Evolutionary conservation across 2,329 filamentous ascomycete species (phyloP).

Genomic region (Hymenoscyphus repandus): DNA sequence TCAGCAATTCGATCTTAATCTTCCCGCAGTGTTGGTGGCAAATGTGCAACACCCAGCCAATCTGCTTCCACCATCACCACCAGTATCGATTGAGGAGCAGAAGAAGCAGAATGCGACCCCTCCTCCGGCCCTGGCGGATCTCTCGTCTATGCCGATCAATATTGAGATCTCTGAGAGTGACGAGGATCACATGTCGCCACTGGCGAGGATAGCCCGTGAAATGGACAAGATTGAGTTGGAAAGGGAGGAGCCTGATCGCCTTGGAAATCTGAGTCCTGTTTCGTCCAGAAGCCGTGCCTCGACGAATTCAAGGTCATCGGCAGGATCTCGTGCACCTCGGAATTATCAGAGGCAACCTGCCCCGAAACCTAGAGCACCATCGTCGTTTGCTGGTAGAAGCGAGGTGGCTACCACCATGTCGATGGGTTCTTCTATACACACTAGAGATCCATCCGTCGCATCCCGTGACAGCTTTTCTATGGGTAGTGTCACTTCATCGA

Average conservation of each 20-base stretch:
- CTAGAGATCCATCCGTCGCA: conserved; percentile 27
- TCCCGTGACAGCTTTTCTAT: conserved; percentile 52
- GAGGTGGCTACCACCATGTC: conserved; percentile 65
- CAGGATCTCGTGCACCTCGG: conserved; percentile 44
- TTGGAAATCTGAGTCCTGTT: conserved; percentile 29
- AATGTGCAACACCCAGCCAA: conserved; percentile 83
- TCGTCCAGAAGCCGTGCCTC: conserved; percentile 31
- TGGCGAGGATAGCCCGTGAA: conserved; percentile 70
- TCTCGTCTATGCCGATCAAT: conserved; percentile 50
- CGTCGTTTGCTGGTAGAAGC: conserved; percentile 49
- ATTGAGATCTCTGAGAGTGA: conserved; percentile 66
- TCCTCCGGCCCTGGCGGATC: conserved; percentile 19
- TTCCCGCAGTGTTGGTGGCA: conserved; percentile 71
- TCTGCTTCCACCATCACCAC: conserved; percentile 72
- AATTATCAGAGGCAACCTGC: conserved; percentile 32
- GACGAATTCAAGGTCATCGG: conserved; percentile 48
- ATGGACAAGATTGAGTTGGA: conserved; percentile 42
- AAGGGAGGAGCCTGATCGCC: conserved; percentile 24
- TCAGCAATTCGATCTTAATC: conserved; percentile 93
- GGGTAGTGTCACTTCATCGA: conserved; percentile 41
- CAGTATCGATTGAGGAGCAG: conserved; percentile 72
- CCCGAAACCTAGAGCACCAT: conserved; percentile 36
- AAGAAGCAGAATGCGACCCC: conserved; percentile 36
- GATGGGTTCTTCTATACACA: conserved; percentile 51
- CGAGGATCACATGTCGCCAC: conserved; percentile 69